phyloP scores from a whole-genome alignment of 2,329 filamentous ascomycete species.

The Endoconidiophora laricicola region DNA sequence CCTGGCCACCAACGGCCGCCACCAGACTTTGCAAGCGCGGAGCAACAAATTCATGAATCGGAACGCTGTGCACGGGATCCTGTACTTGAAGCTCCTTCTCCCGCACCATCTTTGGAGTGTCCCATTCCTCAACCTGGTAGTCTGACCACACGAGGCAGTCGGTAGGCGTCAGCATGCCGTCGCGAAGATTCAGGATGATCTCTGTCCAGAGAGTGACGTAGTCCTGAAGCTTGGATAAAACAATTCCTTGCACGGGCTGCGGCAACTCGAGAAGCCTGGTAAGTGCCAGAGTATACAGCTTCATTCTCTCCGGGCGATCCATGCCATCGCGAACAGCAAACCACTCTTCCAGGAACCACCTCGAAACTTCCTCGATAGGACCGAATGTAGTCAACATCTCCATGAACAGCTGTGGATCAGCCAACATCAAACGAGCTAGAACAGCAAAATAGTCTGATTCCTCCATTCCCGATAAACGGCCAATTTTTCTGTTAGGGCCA shows the following conservation, averaged over 20 bases:
- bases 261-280: conserved; percentile 54
- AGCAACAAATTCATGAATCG: conserved; percentile 46
- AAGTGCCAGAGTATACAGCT: conserved; percentile 56
- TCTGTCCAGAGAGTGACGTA: conserved; percentile 62
- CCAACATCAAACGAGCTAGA: conserved; percentile 60
- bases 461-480: conserved; percentile 55
- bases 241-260: conserved; percentile 38
- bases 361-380: conserved; percentile 35
- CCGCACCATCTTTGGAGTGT: conserved; percentile 37
- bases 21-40: conserved; percentile 44
- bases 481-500: conserved; percentile 56
- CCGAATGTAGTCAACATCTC: conserved; percentile 34
- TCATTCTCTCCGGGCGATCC: conserved; percentile 47
- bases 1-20: conserved; percentile 43
- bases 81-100: conserved; percentile 35
- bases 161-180: conserved; percentile 34
- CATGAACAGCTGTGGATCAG: conserved; percentile 52
- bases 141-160: conserved; percentile 36
- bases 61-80: conserved; percentile 53
- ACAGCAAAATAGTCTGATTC: conserved; percentile 78
- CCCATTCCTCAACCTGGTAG: conserved; percentile 30
- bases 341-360: conserved; percentile 45
- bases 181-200: conserved; percentile 48
- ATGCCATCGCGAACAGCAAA: conserved; percentile 54
- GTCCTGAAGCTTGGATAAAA: conserved; percentile 48